phyloP scores from a whole-genome alignment of 352 stramenopile species.

The Globisporangium radiosum region DNA sequence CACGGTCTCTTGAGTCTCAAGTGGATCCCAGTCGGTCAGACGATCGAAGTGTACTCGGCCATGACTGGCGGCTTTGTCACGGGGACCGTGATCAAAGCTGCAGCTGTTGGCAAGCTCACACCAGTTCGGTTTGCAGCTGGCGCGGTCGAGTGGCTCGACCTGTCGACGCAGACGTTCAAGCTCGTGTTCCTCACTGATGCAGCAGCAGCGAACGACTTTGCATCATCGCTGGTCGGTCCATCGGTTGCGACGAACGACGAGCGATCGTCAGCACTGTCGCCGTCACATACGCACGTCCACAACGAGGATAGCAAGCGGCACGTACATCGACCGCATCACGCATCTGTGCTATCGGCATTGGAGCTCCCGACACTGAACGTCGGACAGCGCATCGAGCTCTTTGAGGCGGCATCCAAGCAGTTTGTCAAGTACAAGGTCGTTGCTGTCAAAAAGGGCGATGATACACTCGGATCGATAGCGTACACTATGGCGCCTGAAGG shows the following conservation, averaged over 20 bases:
- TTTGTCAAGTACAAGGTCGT: constrained; percentile 26
- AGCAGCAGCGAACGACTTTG: neutral
- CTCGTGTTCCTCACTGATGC: constrained; percentile 27
- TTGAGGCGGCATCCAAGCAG: constrained; percentile 17
- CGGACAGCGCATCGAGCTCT: constrained; percentile 24
- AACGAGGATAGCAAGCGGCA: too few relatives aligned
- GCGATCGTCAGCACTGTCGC: too few relatives aligned
- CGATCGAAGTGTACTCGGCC: constrained; percentile 46
- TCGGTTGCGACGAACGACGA: neutral
- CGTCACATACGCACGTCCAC: too few relatives aligned
- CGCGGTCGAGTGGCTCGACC: constrained; percentile 44
- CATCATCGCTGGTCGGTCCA: neutral
- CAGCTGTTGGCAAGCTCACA: constrained; percentile 31
- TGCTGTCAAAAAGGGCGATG: neutral
- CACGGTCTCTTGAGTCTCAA: constrained; percentile 40
- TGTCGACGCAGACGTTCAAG: constrained; percentile 52
- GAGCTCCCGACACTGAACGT: constrained; percentile 13
- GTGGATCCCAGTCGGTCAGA: constrained; percentile 34
- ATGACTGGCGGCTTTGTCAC: constrained; percentile 33
- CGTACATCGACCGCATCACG: neutral
- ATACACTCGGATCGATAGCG: constrained; percentile 5
- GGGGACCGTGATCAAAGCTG: constrained; percentile 33
- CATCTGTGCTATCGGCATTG: neutral
- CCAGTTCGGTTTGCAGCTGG: constrained; percentile 22
- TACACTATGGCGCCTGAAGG: constrained; percentile 20